These are phyloP conservation scores for Lachancea meyersii DNA, from an alignment of 805 yeast genomes.

Conservation along the genomic window DNA sequence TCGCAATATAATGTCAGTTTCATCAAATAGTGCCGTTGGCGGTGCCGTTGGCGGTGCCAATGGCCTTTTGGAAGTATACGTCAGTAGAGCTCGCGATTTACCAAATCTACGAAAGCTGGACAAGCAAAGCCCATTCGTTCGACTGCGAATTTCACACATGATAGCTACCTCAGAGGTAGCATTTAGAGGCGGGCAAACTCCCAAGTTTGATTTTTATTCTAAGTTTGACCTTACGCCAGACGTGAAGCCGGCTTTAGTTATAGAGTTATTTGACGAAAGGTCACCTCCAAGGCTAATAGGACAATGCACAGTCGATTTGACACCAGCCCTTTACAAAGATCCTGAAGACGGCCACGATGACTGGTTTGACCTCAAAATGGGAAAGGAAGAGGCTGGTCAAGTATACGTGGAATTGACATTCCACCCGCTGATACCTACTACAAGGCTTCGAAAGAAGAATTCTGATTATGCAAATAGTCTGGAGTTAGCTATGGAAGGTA, in stretches of 20 bases:
- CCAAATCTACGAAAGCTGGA: constrained; percentile 83
- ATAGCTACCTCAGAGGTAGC: constrained; percentile 75
- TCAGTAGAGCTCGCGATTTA: constrained; percentile 74
- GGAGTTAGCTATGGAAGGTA: constrained; percentile 25
- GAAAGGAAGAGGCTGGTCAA: constrained; percentile 71
- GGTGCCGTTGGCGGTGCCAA: constrained; percentile 13
- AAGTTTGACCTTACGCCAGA: constrained; percentile 61
- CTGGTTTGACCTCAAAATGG: constrained; percentile 71
- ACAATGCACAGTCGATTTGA: constrained; percentile 68
- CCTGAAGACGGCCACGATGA: constrained; percentile 72
- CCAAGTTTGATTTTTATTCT: constrained; percentile 76
- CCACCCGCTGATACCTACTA: constrained; percentile 45
- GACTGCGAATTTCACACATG: constrained; percentile 71
- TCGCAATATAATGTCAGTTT: neutral
- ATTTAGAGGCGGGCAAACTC: constrained; percentile 89
- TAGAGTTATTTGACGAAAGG: constrained; percentile 66
- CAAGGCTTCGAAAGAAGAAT: constrained; percentile 9
- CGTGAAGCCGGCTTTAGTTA: constrained; percentile 53
- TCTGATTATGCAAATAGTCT: constrained; percentile 14
- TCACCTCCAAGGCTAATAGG: constrained; percentile 85
- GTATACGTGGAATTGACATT: constrained; percentile 89
- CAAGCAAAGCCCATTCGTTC: constrained; percentile 89
- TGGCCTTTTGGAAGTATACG: constrained; percentile 66
- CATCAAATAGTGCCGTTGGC: constrained; percentile 7
- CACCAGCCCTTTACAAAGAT: constrained; percentile 60